These are phyloP conservation scores for Groenewaldozyma salmanticensis DNA, from an alignment of 805 yeast species.

Conservation along the genomic window DNA sequence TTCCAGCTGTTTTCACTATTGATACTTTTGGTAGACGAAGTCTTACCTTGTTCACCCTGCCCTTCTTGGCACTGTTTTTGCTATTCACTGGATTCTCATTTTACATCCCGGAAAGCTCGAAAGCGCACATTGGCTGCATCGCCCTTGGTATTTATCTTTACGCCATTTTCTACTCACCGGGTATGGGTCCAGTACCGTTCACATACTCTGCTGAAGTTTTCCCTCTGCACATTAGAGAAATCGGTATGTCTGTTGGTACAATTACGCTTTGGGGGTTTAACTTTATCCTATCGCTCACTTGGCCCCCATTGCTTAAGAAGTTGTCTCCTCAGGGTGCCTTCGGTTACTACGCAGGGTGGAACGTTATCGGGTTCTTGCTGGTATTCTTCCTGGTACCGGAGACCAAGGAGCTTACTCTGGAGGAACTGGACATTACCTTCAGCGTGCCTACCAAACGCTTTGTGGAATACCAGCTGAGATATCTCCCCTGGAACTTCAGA, in stretches of 20 bases:
- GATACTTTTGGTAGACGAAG: constrained; percentile 68
- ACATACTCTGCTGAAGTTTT: constrained; percentile 80
- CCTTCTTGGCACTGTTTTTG: constrained; percentile 46
- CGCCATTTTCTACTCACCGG: constrained; percentile 66
- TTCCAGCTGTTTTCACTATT: constrained; percentile 74
- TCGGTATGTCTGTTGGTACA: constrained; percentile 74
- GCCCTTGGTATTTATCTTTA: constrained; percentile 66
- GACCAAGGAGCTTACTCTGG: constrained; percentile 62
- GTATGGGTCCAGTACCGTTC: constrained; percentile 87
- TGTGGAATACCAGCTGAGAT: constrained; percentile 38
- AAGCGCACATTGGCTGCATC: constrained; percentile 52
- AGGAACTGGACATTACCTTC: constrained; percentile 68
- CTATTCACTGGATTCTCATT: constrained; percentile 51
- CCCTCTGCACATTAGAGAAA: constrained; percentile 68
- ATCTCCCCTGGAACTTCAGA: constrained; percentile 19
- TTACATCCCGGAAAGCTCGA: constrained; percentile 43
- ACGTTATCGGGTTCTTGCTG: constrained; percentile 59
- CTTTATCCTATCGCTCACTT: constrained; percentile 58
- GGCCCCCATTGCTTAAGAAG: constrained; percentile 62
- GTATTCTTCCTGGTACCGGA: constrained; percentile 48
- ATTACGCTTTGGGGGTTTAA: constrained; percentile 45
- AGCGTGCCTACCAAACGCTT: constrained; percentile 44
- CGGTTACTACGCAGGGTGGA: constrained; percentile 85
- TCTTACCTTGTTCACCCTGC: constrained; percentile 48
- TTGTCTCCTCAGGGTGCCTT: constrained; percentile 79